phyloP scores from a whole-genome alignment of 2,329 filamentous ascomycete species.

The Biscogniauxia mediterranea region DNA sequence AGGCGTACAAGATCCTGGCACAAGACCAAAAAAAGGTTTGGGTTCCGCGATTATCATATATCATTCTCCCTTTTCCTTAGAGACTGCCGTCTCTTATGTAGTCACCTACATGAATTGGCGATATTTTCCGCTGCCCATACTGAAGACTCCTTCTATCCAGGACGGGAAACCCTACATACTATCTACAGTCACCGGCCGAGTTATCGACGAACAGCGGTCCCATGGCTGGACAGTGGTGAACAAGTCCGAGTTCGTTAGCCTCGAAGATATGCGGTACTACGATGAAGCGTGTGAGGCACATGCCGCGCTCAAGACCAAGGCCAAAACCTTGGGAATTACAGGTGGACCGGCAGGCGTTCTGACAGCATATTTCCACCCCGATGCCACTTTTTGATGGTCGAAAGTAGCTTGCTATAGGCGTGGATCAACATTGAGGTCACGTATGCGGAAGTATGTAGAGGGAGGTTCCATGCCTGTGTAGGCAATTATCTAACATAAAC shows the following conservation, averaged over 20 bases:
- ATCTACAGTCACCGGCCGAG: constrained; percentile 50
- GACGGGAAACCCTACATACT: constrained; percentile 71
- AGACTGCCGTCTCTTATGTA: constrained; percentile 5
- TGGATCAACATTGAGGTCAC: no score
- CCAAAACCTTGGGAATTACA: constrained; percentile 12
- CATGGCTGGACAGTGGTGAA: constrained; percentile 66
- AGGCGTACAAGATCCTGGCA: constrained; percentile 43
- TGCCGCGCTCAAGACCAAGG: constrained; percentile 17
- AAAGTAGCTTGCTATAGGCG: no score
- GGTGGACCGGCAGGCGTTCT: constrained; percentile 19
- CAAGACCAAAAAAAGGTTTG: constrained; percentile 43
- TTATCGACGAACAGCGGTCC: constrained; percentile 56
- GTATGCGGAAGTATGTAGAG: no score
- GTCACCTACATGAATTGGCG: not conserved
- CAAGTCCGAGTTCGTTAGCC: constrained; percentile 60
- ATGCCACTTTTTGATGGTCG: not conserved
- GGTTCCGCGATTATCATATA: no score
- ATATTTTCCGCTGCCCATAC: not conserved
- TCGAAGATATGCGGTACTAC: constrained; percentile 51
- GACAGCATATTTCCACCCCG: constrained; percentile 18
- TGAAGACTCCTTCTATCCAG: constrained; percentile 38
- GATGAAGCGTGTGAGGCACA: constrained; percentile 36
- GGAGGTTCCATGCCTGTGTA: no score
- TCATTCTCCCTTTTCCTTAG: no score
- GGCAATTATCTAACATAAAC: no score